phyloP scores from a whole-genome alignment of 2,329 filamentous ascomycete genomes.

The Apiospora kogelbergensis region DNA sequence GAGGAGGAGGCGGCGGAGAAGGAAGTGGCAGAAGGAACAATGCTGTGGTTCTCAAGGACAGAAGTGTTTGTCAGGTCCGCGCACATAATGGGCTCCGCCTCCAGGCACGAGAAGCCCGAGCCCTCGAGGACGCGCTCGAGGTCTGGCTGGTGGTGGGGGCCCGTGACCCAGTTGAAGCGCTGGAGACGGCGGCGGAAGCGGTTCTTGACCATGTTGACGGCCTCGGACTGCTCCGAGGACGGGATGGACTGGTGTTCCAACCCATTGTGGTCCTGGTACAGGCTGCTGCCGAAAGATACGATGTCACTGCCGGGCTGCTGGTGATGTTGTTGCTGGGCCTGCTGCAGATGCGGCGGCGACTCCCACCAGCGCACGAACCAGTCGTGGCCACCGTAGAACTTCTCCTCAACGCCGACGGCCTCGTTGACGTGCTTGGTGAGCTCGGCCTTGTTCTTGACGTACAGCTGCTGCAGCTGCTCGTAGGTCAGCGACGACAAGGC shows the following conservation, averaged over 20 bases:
- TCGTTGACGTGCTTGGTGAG: slow-evolving; percentile 21
- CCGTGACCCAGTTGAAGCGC: slow-evolving; percentile 20
- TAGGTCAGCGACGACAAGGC: not conserved
- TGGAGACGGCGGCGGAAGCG: slow-evolving; percentile 12
- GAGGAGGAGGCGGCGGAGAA: not conserved
- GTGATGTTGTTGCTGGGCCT: not conserved
- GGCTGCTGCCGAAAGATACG: not conserved
- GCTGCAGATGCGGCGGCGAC: not conserved
- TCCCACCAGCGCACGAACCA: slow-evolving; percentile 20
- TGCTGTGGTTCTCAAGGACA: not conserved
- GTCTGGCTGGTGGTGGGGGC: slow-evolving; percentile 17
- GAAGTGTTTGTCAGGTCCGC: slow-evolving; percentile 10
- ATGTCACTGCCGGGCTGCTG: not conserved
- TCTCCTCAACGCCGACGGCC: slow-evolving; percentile 14
- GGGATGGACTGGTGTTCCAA: slow-evolving; percentile 19
- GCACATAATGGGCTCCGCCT: slow-evolving; percentile 17
- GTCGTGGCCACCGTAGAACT: slow-evolving; percentile 17
- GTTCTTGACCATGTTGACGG: slow-evolving; percentile 15
- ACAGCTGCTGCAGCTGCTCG: slow-evolving; percentile 16
- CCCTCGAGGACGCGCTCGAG: slow-evolving; percentile 17
- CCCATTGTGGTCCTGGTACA: slow-evolving; percentile 16
- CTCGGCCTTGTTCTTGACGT: slow-evolving; percentile 20
- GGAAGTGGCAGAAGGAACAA: not conserved
- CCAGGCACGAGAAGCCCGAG: slow-evolving; percentile 14
- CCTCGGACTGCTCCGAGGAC: not conserved